A percentile compares a stretch with the other conserved stretches of the same genome.
Evolutionary conservation across 352 stramenopile species (phyloP).

Genomic region (Aphanomyces stellatus): DNA sequence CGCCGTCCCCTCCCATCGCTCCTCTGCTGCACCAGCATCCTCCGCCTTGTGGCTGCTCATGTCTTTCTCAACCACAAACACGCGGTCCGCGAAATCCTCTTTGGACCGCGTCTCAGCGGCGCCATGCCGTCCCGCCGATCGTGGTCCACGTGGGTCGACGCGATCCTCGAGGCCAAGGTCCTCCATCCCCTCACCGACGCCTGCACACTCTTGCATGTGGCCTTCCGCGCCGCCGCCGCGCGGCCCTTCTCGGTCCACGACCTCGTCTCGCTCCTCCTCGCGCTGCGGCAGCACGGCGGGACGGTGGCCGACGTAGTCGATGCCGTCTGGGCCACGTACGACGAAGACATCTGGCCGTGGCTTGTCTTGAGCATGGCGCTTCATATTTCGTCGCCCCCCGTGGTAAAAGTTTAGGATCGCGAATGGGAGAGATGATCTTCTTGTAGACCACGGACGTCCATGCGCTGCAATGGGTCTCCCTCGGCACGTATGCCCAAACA

Average conservation of each 20-base stretch:
- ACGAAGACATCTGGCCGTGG: background rate
- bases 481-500: background rate
- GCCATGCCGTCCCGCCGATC: background rate
- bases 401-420: no score
- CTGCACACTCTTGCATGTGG: background rate
- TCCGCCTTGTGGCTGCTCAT: background rate
- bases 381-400: background rate
- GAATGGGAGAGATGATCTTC: no score
- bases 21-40: background rate
- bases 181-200: background rate
- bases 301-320: background rate
- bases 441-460: background rate
- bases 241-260: no score
- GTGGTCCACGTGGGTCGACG: background rate
- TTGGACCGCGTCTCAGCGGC: background rate
- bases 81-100: background rate
- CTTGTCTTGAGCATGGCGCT: background rate
- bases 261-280: background rate
- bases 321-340: background rate
- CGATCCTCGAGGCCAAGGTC: background rate
- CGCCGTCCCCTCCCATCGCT: background rate
- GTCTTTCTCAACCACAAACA: background rate
- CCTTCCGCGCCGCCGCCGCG: no score
- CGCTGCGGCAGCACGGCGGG: background rate
- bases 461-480: background rate